Conservation (phyloP, 108 stramenopile genomes). For the Schizochytrium sp. region DNA sequence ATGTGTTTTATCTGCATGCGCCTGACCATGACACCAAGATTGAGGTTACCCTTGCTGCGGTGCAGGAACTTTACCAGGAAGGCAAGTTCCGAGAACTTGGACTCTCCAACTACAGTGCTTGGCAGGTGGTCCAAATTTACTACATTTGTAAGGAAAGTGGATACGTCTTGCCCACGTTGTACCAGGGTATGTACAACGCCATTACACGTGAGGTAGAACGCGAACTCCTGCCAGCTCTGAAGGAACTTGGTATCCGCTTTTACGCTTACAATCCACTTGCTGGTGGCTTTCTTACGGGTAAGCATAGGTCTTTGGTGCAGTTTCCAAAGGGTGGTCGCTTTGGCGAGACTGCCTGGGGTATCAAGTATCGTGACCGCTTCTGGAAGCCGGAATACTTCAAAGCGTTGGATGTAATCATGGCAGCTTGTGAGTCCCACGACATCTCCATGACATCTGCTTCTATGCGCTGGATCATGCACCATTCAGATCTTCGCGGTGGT, state of each 20-base stretch:
- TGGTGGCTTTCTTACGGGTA: slow-evolving; percentile 86
- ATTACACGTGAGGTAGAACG: slow-evolving; percentile 88
- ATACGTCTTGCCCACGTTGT: slow-evolving; percentile 83
- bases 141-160: slow-evolving; percentile 80
- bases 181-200: slow-evolving; percentile 95
- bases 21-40: slow-evolving; percentile 67
- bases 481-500: slow-evolving; percentile 79
- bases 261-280: slow-evolving; percentile 95
- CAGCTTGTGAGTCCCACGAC: slow-evolving; percentile 75
- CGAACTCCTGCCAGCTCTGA: slow-evolving; percentile 85
- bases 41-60: slow-evolving; percentile 66
- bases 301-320: slow-evolving; percentile 70
- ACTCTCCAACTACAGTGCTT: slow-evolving; percentile 69
- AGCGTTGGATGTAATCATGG: slow-evolving; percentile 79
- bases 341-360: slow-evolving; percentile 74
- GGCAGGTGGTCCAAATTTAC: slow-evolving; percentile 63
- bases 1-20: slow-evolving; percentile 70
- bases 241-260: slow-evolving; percentile 81
- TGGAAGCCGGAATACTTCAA: slow-evolving; percentile 84
- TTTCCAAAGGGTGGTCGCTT: slow-evolving; percentile 78
- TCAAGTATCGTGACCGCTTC: slow-evolving; percentile 86
- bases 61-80: slow-evolving; percentile 65
- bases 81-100: slow-evolving; percentile 69
- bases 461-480: slow-evolving; percentile 87
- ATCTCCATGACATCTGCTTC: slow-evolving; percentile 86